A percentile compares a stretch with the other conserved stretches of the same genome.
phyloP scores from a whole-genome alignment of 164 flowering plant species.

The Sedum album region DNA sequence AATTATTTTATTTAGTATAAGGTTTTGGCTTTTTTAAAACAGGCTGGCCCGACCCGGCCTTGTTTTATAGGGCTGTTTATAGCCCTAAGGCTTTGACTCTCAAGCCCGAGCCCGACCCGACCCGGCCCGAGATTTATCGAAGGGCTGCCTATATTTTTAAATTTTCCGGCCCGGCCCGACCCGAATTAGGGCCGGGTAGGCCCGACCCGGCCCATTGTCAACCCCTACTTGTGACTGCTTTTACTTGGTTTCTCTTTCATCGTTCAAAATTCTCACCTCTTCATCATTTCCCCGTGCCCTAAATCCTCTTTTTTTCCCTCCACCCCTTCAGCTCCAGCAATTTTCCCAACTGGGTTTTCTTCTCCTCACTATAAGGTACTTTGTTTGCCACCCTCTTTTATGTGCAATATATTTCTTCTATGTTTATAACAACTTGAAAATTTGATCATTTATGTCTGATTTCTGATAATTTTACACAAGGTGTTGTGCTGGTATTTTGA shows the following conservation, averaged over 20 bases:
- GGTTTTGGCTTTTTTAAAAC: too few relatives aligned
- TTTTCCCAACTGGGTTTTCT: neutral
- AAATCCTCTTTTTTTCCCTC: neutral
- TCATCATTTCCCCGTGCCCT: constrained; percentile 8
- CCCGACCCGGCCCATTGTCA: too few relatives aligned
- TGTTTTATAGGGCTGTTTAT: too few relatives aligned
- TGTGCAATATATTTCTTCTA: neutral
- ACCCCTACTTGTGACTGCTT: too few relatives aligned
- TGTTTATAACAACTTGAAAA: neutral
- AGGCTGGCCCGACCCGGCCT: too few relatives aligned
- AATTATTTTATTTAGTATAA: too few relatives aligned
- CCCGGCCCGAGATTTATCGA: too few relatives aligned
- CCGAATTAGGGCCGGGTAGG: too few relatives aligned
- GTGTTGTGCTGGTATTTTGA: neutral
- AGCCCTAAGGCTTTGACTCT: too few relatives aligned
- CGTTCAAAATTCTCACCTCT: constrained; percentile 3
- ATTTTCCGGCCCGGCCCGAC: too few relatives aligned
- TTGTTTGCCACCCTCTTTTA: neutral
- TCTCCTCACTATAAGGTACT: neutral
- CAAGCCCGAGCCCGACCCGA: too few relatives aligned
- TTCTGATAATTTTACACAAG: neutral
- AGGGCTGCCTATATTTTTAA: too few relatives aligned
- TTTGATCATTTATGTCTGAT: neutral
- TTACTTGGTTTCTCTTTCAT: constrained; percentile 1
- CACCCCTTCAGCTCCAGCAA: neutral